These are phyloP conservation scores for Fraxinus excelsior DNA, from an alignment of 257 asterid genomes.

Conservation along the genomic window DNA sequence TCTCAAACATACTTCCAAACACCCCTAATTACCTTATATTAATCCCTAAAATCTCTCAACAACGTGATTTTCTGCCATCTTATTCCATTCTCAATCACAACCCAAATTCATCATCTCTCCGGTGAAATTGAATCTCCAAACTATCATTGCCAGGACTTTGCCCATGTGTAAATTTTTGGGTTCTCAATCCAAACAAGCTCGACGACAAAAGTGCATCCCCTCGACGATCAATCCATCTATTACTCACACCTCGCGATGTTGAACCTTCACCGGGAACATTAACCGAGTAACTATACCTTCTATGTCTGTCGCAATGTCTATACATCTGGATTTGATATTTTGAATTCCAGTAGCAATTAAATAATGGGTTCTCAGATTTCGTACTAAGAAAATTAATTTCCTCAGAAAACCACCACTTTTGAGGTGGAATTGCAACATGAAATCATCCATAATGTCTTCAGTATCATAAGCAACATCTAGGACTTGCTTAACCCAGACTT, in stretches of 20 bases:
- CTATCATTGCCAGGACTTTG: no score
- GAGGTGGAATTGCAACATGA: constrained; percentile 15
- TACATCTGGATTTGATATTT: constrained; percentile 22
- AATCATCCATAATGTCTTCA: constrained; percentile 18
- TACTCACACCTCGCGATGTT: neutral
- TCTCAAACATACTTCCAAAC: no score
- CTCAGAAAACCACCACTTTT: neutral
- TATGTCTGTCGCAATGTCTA: constrained; percentile 25
- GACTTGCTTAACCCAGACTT: constrained; percentile 7
- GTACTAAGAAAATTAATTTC: neutral
- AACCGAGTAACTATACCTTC: neutral
- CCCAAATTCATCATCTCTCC: no score
- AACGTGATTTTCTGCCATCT: no score
- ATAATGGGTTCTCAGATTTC: constrained; percentile 6
- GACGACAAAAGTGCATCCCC: constrained; percentile 11
- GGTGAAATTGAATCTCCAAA: no score
- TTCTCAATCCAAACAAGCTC: constrained; percentile 16
- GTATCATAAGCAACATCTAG: neutral
- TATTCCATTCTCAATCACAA: no score
- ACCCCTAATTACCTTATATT: no score
- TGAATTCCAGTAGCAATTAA: constrained; percentile 25
- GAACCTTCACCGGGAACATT: neutral
- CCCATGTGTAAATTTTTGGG: no score
- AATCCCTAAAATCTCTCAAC: no score
- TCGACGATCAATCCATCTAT: neutral